Base-by-base conservation (phyloP, 1,284 basidiomycete species). In the Tylopilus orsonianus region DNA sequence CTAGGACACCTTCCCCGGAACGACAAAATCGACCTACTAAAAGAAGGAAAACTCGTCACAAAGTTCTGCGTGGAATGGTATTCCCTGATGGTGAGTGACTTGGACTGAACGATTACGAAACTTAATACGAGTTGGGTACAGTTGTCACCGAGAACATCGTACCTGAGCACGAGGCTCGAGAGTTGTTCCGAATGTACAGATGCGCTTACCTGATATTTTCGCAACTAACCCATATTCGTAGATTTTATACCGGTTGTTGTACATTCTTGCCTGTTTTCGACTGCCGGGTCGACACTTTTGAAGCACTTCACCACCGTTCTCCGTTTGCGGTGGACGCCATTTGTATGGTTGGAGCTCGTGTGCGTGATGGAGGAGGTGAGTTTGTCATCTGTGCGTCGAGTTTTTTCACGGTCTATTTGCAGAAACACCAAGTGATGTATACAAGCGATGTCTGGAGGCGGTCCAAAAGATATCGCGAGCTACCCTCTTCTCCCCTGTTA, bases 261-360 rank as follows among this genome's bases (percentile, higher is more conserved):
- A 93, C 91, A 27, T 95, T 94, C 67, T 70, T 94, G 64, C 88
- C 92, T 29, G 83, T 93, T 19, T 93, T 93, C 60, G 90, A 95
- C 67, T 78, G 75, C 4, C 75, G 71, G 33, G 73, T 79, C 18
- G 92, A 95, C 64, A 91, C 90, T 0, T 94, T 81, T 69, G 89
- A 93, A 42, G 77, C 79, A 14, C 70, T 92, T 45, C 89, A 86
- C 61, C 80, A 85, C 50, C 83, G 90, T 29, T 91, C 89, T 41
- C 90, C 89, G 2, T 91, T 92, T 66, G 86, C 87, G 41, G 86
- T 91, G 19, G 83, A 93, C 55, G 82, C 83, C 27, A 93, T 96
- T 30, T 91, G 92, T 61, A 91, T 92, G 85, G 89, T 93, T 22
- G 93, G 90, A 6, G 86, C 90, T 8, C 81, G 87, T 46, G 89